Base-by-base conservation (phyloP, 2,329 filamentous ascomycete species). In the Fusarium tanahbumbuense region DNA sequence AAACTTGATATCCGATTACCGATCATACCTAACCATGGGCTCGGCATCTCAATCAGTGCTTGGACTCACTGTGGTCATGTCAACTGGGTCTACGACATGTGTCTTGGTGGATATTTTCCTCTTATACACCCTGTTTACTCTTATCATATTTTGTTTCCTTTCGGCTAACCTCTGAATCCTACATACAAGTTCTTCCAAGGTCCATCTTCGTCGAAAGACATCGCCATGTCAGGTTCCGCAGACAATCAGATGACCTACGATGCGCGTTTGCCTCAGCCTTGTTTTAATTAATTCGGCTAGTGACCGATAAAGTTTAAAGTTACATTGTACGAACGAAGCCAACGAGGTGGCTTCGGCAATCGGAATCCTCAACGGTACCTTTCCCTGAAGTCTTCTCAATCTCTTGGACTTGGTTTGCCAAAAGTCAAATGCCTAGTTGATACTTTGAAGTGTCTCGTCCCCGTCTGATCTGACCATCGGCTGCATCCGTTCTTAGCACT, bases 371-470 rank as follows among this genome's bases (percentile, higher is more conserved):
- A 8, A 10, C 12, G 16, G 3, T 8, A 0, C 0, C 18, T n/a
- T n/a, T n/a, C n/a, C n/a, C n/a, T n/a, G n/a, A n/a, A 37, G 9
- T 37, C 16, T 34, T 18, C 11, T 10, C 16, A n/a, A n/a, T 15
- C 8, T 2, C 7, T n/a, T 13, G 10, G 8, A 1, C 7, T n/a
- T 13, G 10, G 8, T 8, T 6, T 5, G 13, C 8, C 9, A 37
- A n/a, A 37, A 37, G 3, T 7, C 18, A 11, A 37, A 37, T 37
- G 18, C 18, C 18, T n/a, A 23, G 32, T 34, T 52, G 18, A 22
- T 22, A 4, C 32, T 6, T 20, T 16, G 3, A 52, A 20, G 13
- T 23, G 23, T 15, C 27, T 28, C 49, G 2, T 22, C 27, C 23
- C 49, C 13, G 13, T 27, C n/a, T 16, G 18, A 42, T 53, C 32